Percentiles rank a stretch among this genome's conserved stretches.
Conservation (phyloP, 768 basidiomycete genomes). For the Clitopilus passeckerianus region DNA sequence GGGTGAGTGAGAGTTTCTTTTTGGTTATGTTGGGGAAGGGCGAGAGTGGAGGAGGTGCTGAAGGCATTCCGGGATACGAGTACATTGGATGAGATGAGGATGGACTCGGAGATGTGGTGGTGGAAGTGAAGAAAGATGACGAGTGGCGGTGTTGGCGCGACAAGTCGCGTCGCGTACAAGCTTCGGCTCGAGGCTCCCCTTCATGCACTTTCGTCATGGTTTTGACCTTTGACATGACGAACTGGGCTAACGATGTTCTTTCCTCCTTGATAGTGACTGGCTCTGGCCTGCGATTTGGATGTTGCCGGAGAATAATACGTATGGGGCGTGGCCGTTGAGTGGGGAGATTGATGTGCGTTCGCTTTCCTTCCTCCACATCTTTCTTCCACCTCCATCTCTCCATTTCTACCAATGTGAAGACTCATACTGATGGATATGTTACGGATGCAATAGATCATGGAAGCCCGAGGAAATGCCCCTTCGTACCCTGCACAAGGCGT, state of each 20-base stretch:
- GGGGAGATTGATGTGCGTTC: constrained; percentile 45
- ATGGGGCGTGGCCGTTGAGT: constrained; percentile 59
- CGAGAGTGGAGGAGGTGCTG: constrained; percentile 14
- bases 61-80: too few relatives aligned
- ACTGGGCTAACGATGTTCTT: too few relatives aligned
- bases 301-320: constrained; percentile 58
- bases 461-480: constrained; percentile 56
- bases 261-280: constrained; percentile 42
- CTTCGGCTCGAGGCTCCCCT: too few relatives aligned
- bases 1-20: constrained; percentile 29
- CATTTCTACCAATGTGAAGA: not conserved
- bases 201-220: too few relatives aligned
- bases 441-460: constrained; percentile 34
- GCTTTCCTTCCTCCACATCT: constrained; percentile 1
- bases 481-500: constrained; percentile 51
- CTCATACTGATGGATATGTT: not conserved
- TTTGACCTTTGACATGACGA: too few relatives aligned
- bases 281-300: constrained; percentile 78
- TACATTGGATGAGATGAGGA: not conserved
- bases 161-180: too few relatives aligned
- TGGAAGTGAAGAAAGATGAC: not conserved
- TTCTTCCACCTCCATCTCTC: constrained; percentile 16
- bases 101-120: not conserved
- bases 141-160: not conserved
- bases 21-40: constrained; percentile 29